These are phyloP conservation scores for Protomyces inouyei DNA, from an alignment of 1,139 yeast species.

Conservation along the genomic window DNA sequence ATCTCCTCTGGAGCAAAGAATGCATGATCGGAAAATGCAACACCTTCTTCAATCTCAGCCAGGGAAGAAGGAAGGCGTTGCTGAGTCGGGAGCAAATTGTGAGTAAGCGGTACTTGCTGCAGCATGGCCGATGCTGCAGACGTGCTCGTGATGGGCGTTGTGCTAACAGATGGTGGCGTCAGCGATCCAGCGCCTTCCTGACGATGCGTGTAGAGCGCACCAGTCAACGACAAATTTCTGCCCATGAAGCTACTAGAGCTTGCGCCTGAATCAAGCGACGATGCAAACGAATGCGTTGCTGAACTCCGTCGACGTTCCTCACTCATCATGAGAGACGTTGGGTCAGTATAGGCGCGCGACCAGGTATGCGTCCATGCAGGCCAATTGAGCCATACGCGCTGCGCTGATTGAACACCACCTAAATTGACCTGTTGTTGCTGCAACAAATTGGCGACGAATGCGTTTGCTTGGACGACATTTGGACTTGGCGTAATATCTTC, in stretches of 20 bases:
- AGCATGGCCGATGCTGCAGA: not conserved
- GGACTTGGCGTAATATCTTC: not conserved
- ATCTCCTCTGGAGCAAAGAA: not conserved
- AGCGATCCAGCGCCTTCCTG: not conserved
- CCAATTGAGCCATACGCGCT: not conserved
- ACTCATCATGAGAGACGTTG: not conserved
- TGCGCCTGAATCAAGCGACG: not conserved
- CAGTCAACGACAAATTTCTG: not conserved
- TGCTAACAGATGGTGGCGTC: not conserved
- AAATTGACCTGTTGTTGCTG: not conserved
- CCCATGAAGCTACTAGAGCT: not conserved
- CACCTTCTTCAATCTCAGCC: not conserved
- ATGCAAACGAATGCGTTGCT: not conserved
- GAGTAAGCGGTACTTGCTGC: not conserved
- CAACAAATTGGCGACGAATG: not conserved
- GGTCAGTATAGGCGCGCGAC: not conserved
- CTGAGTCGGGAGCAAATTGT: not conserved
- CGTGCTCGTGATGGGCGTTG: not conserved
- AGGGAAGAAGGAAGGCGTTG: not conserved
- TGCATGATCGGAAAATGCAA: not conserved
- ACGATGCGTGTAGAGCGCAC: not conserved
- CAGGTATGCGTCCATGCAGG: not conserved
- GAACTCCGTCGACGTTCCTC: not conserved
- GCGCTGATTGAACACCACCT: not conserved
- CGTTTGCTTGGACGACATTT: slow-evolving; percentile 3